Conservation (phyloP, 768 basidiomycete species). For the Leccinum ochraceum region DNA sequence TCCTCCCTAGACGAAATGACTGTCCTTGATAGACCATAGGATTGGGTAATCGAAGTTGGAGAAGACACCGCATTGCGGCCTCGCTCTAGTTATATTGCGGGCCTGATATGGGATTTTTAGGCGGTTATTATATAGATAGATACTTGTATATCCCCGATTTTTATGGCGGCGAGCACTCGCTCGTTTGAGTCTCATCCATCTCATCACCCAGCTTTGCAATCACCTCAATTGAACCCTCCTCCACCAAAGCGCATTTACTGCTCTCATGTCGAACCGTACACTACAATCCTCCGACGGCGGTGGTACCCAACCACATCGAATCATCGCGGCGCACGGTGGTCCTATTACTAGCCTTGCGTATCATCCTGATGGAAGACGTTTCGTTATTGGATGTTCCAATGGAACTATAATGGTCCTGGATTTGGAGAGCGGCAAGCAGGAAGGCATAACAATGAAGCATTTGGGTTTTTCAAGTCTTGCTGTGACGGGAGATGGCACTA, state of each 20-base stretch:
- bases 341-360: neutral
- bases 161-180: no score
- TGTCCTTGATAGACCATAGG: no score
- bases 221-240: neutral
- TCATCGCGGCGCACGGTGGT: neutral
- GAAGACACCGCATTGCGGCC: no score
- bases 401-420: neutral
- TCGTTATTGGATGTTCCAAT: neutral
- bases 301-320: neutral
- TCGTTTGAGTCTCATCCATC: neutral
- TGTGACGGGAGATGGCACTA: neutral
- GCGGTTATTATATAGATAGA: no score
- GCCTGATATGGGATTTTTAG: no score
- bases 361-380: neutral
- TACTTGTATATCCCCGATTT: no score
- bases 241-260: neutral
- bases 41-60: no score
- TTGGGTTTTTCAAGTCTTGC: neutral
- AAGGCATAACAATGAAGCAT: neutral
- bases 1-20: no score
- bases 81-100: no score
- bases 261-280: neutral
- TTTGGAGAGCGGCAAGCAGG: neutral
- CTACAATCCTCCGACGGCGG: neutral
- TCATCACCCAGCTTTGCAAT: neutral